A percentile compares a stretch with the other conserved stretches of the same genome.
Evolutionary conservation across 2,329 filamentous ascomycete genomes (phyloP).

Genomic region (Monosporascus sp.): DNA sequence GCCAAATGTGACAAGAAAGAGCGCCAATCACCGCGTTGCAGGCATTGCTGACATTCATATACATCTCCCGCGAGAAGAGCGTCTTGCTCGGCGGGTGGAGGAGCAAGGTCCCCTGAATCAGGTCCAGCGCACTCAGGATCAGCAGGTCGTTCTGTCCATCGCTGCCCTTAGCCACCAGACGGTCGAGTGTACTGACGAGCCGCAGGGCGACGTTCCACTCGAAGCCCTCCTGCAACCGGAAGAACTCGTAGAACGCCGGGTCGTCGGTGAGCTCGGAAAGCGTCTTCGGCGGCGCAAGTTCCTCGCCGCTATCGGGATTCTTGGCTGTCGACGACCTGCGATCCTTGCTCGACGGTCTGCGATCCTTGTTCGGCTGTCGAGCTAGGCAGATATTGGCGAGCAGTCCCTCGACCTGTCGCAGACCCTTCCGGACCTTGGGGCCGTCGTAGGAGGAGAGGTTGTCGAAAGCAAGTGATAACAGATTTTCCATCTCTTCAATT

Average conservation of each 20-base stretch:
- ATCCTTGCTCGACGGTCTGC: constrained; percentile 7
- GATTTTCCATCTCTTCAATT: constrained; percentile 67
- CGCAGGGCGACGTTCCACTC: constrained; percentile 95
- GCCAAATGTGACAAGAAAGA: neutral
- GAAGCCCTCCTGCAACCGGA: constrained; percentile 93
- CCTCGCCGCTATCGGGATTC: constrained; percentile 28
- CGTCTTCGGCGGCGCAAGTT: constrained; percentile 47
- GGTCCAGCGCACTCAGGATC: constrained; percentile 80
- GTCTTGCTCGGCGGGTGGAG: constrained; percentile 86
- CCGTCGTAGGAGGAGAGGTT: constrained; percentile 91
- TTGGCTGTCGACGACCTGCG: constrained; percentile 24
- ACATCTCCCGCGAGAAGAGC: constrained; percentile 81
- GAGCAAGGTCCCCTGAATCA: constrained; percentile 83
- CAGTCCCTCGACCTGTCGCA: constrained; percentile 89
- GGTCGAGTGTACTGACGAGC: constrained; percentile 79
- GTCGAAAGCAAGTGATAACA: constrained; percentile 91
- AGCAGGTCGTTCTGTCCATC: constrained; percentile 82
- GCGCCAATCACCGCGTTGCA: too few relatives aligned
- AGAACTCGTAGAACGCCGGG: constrained; percentile 91
- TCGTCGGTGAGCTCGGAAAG: constrained; percentile 71
- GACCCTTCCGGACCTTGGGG: constrained; percentile 84
- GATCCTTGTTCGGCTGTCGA: constrained; percentile 17
- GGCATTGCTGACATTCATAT: constrained; percentile 73
- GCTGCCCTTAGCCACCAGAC: constrained; percentile 75
- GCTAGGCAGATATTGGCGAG: constrained; percentile 92